phyloP scores from a whole-genome alignment of 2,329 filamentous ascomycete genomes.

The Ceratocystis papillata region DNA sequence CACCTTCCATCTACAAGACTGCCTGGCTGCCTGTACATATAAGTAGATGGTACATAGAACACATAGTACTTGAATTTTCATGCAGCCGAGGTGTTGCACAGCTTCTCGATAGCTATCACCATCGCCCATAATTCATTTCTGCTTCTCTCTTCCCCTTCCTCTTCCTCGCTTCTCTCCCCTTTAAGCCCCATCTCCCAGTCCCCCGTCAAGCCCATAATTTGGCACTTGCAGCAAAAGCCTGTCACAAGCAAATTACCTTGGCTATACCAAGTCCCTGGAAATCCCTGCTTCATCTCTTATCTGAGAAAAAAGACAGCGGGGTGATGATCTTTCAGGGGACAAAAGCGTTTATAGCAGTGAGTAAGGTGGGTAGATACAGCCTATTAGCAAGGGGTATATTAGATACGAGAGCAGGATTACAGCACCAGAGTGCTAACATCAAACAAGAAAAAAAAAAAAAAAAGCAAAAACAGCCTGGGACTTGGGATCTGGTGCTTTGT shows the following conservation, averaged over 20 bases:
- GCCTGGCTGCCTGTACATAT: neutral
- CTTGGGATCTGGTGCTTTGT: too few species aligned
- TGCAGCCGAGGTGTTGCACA: too few species aligned
- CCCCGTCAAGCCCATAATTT: constrained; percentile 20
- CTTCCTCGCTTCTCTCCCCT: neutral
- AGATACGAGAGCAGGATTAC: neutral
- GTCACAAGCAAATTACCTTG: constrained; percentile 17
- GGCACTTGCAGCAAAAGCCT: constrained; percentile 22
- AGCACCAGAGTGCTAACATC: neutral
- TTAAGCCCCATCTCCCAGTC: constrained; percentile 2
- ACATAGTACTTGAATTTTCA: too few species aligned
- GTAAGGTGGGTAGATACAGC: too few species aligned
- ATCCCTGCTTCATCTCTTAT: neutral
- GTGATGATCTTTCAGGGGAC: too few species aligned
- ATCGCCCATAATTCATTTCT: neutral
- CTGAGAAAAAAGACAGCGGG: too few species aligned
- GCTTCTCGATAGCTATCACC: neutral
- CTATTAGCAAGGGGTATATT: too few species aligned
- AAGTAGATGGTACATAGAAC: neutral
- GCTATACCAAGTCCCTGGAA: constrained; percentile 7
- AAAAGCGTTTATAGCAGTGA: too few species aligned
- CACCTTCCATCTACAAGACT: neutral
- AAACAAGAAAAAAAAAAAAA: too few species aligned
- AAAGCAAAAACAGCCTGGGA: too few species aligned
- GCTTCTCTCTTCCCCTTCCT: neutral